phyloP scores from a whole-genome alignment of 257 asterid species.

The Misopates orontium region DNA sequence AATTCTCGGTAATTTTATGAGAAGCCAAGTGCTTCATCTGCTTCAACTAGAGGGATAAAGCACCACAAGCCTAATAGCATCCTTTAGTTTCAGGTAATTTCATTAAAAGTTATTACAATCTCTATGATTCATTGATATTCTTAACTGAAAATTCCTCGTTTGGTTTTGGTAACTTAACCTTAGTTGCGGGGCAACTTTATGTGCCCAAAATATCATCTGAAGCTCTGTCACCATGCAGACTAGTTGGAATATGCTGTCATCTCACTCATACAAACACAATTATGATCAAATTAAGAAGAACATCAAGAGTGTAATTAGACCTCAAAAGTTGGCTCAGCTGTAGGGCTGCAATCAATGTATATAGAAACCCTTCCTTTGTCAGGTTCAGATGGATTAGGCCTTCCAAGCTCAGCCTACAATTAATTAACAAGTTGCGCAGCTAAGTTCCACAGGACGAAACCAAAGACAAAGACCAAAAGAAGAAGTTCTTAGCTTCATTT shows the following conservation, averaged over 20 bases:
- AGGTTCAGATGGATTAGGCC: constrained; percentile 65
- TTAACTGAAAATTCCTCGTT: not conserved
- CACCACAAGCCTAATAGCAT: not conserved
- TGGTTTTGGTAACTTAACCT: not conserved
- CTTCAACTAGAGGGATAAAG: not conserved
- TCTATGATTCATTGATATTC: not conserved
- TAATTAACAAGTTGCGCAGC: constrained; percentile 11
- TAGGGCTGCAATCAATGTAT: constrained; percentile 88
- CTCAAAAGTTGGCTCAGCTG: constrained; percentile 93
- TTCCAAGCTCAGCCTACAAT: constrained; percentile 92
- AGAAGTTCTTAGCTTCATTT: not conserved
- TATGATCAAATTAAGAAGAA: not conserved
- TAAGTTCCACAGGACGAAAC: not conserved
- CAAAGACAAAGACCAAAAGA: constrained; percentile 6
- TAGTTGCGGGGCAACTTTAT: not conserved
- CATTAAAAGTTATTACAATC: not conserved
- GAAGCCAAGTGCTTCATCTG: not conserved
- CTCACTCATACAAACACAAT: not conserved
- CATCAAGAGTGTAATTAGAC: constrained; percentile 34
- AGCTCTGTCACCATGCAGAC: not conserved
- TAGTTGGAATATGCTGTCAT: not conserved
- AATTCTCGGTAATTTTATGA: too few relatives aligned
- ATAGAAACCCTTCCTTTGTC: constrained; percentile 79
- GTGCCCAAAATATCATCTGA: not conserved
- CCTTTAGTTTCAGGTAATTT: not conserved